A percentile compares a stretch with the other conserved stretches of the same genome.
Evolutionary conservation across 192 early-diverging fungal species (phyloP).

Genomic region (Dissophora globulifera): DNA sequence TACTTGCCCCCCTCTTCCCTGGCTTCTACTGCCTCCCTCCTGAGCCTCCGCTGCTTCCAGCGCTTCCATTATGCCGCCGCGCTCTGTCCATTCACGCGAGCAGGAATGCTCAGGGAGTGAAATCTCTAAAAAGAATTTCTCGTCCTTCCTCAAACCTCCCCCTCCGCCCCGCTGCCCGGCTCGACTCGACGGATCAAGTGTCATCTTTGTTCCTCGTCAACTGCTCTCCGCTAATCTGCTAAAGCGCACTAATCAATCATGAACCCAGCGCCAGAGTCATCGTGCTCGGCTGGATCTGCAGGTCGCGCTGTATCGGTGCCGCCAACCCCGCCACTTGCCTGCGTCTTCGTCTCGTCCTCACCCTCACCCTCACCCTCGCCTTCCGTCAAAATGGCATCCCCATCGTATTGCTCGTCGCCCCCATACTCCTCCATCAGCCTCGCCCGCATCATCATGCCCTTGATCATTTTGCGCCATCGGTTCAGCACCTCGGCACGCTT

Average conservation of each 20-base stretch:
- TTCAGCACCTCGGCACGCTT: constrained; percentile 54
- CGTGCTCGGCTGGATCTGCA: too few species aligned
- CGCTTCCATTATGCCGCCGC: too few species aligned
- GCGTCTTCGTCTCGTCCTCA: too few species aligned
- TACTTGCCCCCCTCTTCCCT: neutral
- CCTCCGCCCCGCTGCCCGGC: too few species aligned
- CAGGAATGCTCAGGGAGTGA: constrained; percentile 45
- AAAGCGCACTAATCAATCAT: constrained; percentile 44
- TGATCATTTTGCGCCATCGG: constrained; percentile 69
- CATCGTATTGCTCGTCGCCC: constrained; percentile 16
- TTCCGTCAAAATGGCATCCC: constrained; percentile 15
- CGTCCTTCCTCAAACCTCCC: constrained; percentile 9
- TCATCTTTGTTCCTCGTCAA: constrained; percentile 2
- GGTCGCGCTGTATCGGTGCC: too few species aligned
- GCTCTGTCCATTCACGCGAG: too few species aligned
- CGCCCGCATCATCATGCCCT: constrained; percentile 57
- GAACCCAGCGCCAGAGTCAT: constrained; percentile 31
- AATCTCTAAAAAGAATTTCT: constrained; percentile 31
- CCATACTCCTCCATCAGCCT: constrained; percentile 69
- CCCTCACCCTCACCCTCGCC: constrained; percentile 25
- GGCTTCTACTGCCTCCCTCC: neutral
- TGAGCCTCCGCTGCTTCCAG: too few species aligned
- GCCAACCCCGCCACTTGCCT: too few species aligned
- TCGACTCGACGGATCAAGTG: too few species aligned
- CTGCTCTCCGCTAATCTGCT: too few species aligned